Conservation (phyloP, 1,139 yeast genomes). For the Candida sp. region DNA sequence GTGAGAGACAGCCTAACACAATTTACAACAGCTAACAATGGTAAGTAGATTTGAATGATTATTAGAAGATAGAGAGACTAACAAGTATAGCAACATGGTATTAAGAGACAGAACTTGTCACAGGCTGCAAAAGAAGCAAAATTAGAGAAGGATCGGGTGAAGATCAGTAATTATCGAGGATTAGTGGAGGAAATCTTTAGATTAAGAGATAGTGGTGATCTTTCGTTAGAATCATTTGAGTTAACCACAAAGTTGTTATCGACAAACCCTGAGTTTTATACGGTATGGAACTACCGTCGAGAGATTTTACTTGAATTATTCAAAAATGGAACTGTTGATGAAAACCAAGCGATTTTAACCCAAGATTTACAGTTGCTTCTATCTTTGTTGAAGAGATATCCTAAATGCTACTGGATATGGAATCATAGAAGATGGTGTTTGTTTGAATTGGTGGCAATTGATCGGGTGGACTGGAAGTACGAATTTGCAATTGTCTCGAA, state of each 20-base stretch:
- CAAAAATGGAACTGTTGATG: conserved; percentile 9
- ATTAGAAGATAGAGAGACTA: conserved; percentile 4
- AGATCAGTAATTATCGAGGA: conserved; percentile 53
- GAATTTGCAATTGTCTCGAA: conserved; percentile 71
- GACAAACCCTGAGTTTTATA: conserved; percentile 82
- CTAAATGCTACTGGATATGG: conserved; percentile 98
- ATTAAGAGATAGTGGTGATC: conserved; percentile 26
- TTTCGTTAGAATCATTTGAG: conserved; percentile 43
- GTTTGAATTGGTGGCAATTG: conserved; percentile 43
- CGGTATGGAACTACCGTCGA: conserved; percentile 88
- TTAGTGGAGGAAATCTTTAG: conserved; percentile 43
- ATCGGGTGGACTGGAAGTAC: conserved; percentile 55
- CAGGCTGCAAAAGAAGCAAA: conserved; percentile 57
- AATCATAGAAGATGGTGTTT: conserved; percentile 88
- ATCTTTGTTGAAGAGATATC: conserved; percentile 57
- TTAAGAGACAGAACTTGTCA: conserved; percentile 56
- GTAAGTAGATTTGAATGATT: conserved; percentile 7
- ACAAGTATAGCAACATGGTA: conserved; percentile 56
- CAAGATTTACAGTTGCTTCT: conserved; percentile 63
- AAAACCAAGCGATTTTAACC: conserved; percentile 33
- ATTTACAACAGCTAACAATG: conserved; percentile 6
- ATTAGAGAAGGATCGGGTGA: conserved; percentile 46
- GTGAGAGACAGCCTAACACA: no score
- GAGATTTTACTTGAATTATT: conserved; percentile 52
- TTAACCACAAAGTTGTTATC: conserved; percentile 49